Percentiles rank a stretch among this genome's conserved stretches.
phyloP scores from a whole-genome alignment of 768 basidiomycete genomes.

The Leccinum arenicola region DNA sequence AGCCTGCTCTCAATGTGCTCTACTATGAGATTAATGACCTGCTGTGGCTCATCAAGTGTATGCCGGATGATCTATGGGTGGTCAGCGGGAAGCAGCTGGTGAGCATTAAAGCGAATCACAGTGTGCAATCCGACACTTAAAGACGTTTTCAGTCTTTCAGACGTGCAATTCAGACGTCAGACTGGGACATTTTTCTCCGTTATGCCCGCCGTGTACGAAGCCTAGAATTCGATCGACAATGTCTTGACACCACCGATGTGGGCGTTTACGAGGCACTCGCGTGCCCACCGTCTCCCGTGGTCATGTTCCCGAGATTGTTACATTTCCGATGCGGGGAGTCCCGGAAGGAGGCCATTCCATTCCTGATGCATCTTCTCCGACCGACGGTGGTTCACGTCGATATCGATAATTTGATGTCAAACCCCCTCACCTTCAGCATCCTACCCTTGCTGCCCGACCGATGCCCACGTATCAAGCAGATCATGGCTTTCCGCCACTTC shows the following conservation, averaged over 20 bases:
- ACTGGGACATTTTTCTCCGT: constrained; percentile 29
- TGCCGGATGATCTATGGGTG: constrained; percentile 33
- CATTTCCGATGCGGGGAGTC: constrained; percentile 30
- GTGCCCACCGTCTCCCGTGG: constrained; percentile 11
- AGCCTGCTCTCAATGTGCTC: constrained; percentile 32
- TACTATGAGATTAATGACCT: constrained; percentile 32
- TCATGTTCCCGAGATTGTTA: constrained; percentile 25
- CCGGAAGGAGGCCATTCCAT: constrained; percentile 21
- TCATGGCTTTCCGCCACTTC: constrained; percentile 30
- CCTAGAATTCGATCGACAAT: constrained; percentile 31
- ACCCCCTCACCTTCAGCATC: constrained; percentile 18
- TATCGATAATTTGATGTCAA: constrained; percentile 29
- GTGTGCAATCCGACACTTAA: constrained; percentile 10
- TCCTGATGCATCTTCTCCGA: constrained; percentile 25
- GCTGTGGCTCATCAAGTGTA: constrained; percentile 31
- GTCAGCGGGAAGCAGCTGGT: constrained; percentile 31
- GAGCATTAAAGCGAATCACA: background rate
- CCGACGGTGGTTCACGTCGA: constrained; percentile 27
- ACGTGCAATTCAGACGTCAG: constrained; percentile 20
- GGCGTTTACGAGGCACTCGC: constrained; percentile 21
- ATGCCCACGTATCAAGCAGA: constrained; percentile 25
- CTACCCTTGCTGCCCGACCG: constrained; percentile 20
- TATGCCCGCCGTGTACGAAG: constrained; percentile 31
- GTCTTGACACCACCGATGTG: constrained; percentile 19
- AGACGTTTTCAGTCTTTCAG: constrained; percentile 17